A percentile compares a stretch with the other conserved stretches of the same genome.
phyloP scores from a whole-genome alignment of 352 stramenopile genomes.

The Pythium coloratum region DNA sequence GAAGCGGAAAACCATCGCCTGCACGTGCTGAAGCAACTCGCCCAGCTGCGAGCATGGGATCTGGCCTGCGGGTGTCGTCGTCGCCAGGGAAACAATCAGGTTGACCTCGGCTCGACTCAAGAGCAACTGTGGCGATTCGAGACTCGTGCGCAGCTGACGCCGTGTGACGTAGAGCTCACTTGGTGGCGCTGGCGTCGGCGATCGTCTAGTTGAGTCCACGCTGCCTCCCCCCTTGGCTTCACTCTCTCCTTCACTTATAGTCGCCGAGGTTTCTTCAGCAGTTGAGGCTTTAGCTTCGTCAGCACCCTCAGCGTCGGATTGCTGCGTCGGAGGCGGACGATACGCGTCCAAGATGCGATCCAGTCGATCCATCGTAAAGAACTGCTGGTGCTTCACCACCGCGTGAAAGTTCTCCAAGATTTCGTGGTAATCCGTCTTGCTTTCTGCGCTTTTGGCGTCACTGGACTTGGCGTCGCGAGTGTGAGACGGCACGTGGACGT shows the following conservation, averaged over 20 bases:
- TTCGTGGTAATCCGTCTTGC: constrained; percentile 23
- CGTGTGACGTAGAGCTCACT: constrained; percentile 35
- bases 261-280: not conserved
- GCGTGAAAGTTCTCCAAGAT: constrained; percentile 28
- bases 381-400: constrained; percentile 19
- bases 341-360: constrained; percentile 34
- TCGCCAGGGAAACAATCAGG: constrained; percentile 44
- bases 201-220: not conserved
- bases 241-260: not conserved
- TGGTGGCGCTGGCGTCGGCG: constrained; percentile 2
- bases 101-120: constrained; percentile 63
- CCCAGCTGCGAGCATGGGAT: constrained; percentile 42
- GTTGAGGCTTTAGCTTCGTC: not conserved
- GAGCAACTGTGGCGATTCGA: constrained; percentile 57
- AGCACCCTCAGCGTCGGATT: not conserved
- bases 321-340: constrained; percentile 19
- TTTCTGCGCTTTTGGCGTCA: constrained; percentile 9
- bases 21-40: constrained; percentile 44
- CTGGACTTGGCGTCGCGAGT: constrained; percentile 14
- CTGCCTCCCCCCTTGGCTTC: not conserved
- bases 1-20: constrained; percentile 59
- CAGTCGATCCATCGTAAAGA: constrained; percentile 47
- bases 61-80: constrained; percentile 25
- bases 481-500: constrained; percentile 1
- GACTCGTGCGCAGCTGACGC: constrained; percentile 42